Base-by-base conservation (phyloP, 192 early-diverging fungal genomes). In the Spizellomyces sp. region DNA sequence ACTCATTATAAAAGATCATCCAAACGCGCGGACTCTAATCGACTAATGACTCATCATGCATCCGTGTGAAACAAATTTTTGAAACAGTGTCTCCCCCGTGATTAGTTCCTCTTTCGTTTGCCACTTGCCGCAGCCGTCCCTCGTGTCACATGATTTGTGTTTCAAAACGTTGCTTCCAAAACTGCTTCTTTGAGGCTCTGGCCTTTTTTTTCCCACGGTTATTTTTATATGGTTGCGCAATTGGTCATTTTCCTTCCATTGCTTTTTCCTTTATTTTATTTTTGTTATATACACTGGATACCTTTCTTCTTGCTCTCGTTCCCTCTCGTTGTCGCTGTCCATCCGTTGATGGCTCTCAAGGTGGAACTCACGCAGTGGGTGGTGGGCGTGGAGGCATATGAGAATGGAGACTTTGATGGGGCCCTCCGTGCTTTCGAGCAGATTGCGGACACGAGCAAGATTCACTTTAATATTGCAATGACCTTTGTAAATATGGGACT, bases 391-490 rank as follows among this genome's bases (percentile, higher is more conserved):
- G 81, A 83, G 70, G 85, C 87, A 9, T 96, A 90, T 68, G 94
- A 94, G 71, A 79, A 79, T 57, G 82, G 86, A 55, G 86, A 94
- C 74, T 93, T 85, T 62, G 82, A 87, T 48, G 69, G 75, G 62
- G 84, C 94, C 6, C 76, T 93, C 45, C 82, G 88, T 6, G 76
- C 87, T 43, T 95, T 94, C 54, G 42, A 90, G 88, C 77, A 78
- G 42, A 89, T 99, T 66, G 95, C 95, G 46, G 93, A 96, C 75
- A 90, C 88, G 15, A 89, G 95, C 47, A 96, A 95, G 80, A 95
- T 98, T 58, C 94, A 95, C 78, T 99, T 98, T 80, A 99, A 97
- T 79, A 93, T 97, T 75, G 95, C 91, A 7, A 87, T 95, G 67
- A 85, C 91, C 48, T 87, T 88, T 59, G 84, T 93, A 5, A 90